These are phyloP conservation scores for Bacterosira constricta DNA, from an alignment of 108 stramenopile genomes.

Conservation along the genomic window DNA sequence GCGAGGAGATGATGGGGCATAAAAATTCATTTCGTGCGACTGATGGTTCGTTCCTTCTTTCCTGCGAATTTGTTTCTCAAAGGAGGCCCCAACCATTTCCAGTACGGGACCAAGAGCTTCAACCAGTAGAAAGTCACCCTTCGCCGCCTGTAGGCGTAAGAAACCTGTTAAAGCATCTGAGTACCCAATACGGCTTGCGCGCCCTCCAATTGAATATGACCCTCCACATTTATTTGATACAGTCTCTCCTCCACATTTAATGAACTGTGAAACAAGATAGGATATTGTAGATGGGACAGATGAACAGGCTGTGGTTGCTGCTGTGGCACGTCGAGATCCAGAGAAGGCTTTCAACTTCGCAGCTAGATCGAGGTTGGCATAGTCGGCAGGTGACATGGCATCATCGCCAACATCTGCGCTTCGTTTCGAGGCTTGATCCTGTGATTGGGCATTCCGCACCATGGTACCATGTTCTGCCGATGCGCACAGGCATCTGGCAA, in stretches of 20 bases:
- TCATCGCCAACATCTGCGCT: slow-evolving; percentile 50
- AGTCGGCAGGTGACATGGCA: slow-evolving; percentile 4
- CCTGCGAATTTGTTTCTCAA: slow-evolving; percentile 65
- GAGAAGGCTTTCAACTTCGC: slow-evolving; percentile 53
- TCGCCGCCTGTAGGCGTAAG: slow-evolving; percentile 53
- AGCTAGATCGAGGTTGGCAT: slow-evolving; percentile 37
- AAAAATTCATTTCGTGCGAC: slow-evolving; percentile 20
- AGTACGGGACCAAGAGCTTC: slow-evolving; percentile 59
- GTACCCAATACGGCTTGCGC: slow-evolving; percentile 78
- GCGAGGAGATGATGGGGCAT: slow-evolving; percentile 35
- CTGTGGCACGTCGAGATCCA: slow-evolving; percentile 38
- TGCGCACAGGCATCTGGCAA: slow-evolving; percentile 76
- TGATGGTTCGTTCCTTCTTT: slow-evolving; percentile 4
- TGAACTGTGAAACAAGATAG: slow-evolving; percentile 69
- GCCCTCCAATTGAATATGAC: slow-evolving; percentile 71
- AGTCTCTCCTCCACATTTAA: slow-evolving; percentile 81
- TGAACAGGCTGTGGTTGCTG: slow-evolving; percentile 44
- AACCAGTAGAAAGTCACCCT: slow-evolving; percentile 46
- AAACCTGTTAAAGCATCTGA: slow-evolving; percentile 55
- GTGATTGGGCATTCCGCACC: slow-evolving; percentile 40
- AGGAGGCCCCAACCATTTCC: slow-evolving; percentile 70
- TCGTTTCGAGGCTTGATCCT: slow-evolving; percentile 42
- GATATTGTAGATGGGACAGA: slow-evolving; percentile 55
- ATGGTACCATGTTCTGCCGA: slow-evolving; percentile 57
- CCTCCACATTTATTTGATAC: slow-evolving; percentile 69